Base-by-base conservation (phyloP, 345 rosid genomes). In the Eutrema heterophyllum region DNA sequence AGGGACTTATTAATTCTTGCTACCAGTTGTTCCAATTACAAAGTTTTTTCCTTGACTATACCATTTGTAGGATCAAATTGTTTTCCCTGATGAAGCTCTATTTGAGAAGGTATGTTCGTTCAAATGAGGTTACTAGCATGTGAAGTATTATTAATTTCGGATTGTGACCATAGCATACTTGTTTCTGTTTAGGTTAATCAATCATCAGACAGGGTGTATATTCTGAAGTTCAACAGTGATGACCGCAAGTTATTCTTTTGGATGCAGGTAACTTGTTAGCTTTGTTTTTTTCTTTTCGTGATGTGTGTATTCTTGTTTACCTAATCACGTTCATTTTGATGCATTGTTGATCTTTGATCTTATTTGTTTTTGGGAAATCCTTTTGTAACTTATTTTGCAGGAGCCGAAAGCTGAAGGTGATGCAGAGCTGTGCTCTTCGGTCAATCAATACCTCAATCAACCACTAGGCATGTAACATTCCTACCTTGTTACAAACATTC, bases 21-120 rank as follows among this genome's bases (percentile, higher is more conserved):
- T 59, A 10, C 39, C 14, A 21, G 44, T 43, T 52, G 48, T 54
- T 44, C 35, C 65, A 65, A 1, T 51, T 75, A 11, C 15, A 1
- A 53, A 53, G 29, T 62, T 45, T 77, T 78, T 77, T 75, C 86
- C 96, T 91, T 94, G 79, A 94, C 83, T 6, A 51, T 48, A 68
- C 43, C 55, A 27, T 59, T 78, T 33, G 59, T 68, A 94, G 99
- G 97, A 94, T 84, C 99, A 88, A 59, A 91, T 94, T 70, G 81
- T 95, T 69, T 91, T 95, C 73, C 97, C 97, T 6, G 89, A 88
- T 58, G 99, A 95, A 81, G 99, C 97, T 43, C 82, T 83, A 56
- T 95, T 95, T 83, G 99, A 95, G 81, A 95, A 92, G 97, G 97
- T 94, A 84, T 51, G 36, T 40, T 16, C 8, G 16, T 58, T 67